Base-by-base conservation (phyloP, 148 eudicot species). In the Fagopyrum homotropicum region DNA sequence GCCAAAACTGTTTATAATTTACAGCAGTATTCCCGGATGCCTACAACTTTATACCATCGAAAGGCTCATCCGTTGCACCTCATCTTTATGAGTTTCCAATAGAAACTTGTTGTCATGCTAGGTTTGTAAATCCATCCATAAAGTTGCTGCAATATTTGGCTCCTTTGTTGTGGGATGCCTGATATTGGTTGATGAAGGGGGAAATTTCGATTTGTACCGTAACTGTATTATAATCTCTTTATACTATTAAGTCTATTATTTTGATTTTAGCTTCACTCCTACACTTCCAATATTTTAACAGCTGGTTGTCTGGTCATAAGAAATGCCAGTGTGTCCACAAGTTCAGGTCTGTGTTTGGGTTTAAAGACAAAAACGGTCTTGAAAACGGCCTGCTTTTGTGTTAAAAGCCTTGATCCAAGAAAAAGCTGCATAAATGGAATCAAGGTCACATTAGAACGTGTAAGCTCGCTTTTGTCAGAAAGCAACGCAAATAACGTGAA, bases 391-490 rank as follows among this genome's bases (percentile, higher is more conserved):
- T 35, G 40, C 63, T 57, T 5, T 57, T 57, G 63, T 19, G 63
- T 0, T 57, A 22, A 7, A 56, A 56, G 11, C 30, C 69, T 55
- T 55, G 22, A 55, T 55, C 22, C 60, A 19, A 55, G 60, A 55
- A 55, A 55, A 35, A 55, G 60, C 7, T 16, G 60, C 60, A 55
- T 16, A 55, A 16, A 16, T 15, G 60, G 60, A 55, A 55, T 15
- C 22, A 55, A 6, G 26, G 7, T 6, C 60, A 35, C 40, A 55
- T 7, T 55, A n/a, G 19, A 55, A 55, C 22, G 60, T 55, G 60
- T n/a, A 55, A 16, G 60, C 22, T 57, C 63, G 22, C 63, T 57
- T 57, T 57, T 63, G 69, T 30, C 45, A 29, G 68, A 63, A 63
- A 63, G 45, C 16, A 29, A 63, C 16, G 14, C 45, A 16, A 30